Evolutionary conservation across 345 rosid species (phyloP), one percentile per base, ranked within the genome.

Genomic region (Reutealis trisperma): DNA sequence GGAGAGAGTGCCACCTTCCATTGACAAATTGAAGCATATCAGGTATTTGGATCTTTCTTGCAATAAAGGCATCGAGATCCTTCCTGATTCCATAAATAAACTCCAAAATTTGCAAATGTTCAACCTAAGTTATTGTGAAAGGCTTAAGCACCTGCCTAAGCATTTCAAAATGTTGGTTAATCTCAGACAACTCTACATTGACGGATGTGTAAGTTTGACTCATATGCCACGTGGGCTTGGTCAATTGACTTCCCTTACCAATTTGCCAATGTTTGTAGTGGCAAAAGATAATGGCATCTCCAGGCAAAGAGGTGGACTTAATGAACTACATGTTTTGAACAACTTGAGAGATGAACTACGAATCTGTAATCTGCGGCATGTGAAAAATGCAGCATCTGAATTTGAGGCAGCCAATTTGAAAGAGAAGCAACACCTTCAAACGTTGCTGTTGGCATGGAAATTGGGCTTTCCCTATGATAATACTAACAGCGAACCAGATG

Each of bases 171-270:
- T 27, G 30, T 27, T 27, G 30, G 30, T 27, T 27, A 27, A 61
- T 25, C 76, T 73, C 7, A 51, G 22, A 74, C 69, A 47, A 61
- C 57, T 2, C 75, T 76, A 21, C 9, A 22, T 37, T 44, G 9
- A 0, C 1, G 16, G 0, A 1, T 73, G 76, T 62, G 0, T 3
- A n/a, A 8, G 37, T 15, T 41, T 73, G 76, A 59, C 67, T 42
- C 55, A 61, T 24, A 73, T 73, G 76, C 76, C 76, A 5, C 66
- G 19, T 1, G 54, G 34, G 66, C 22, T 42, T 42, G 76, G 67
- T 1, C 18, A 59, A 27, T 1, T 27, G 30, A 27, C 30, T 27
- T 27, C 30, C 30, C 30, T 27, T 27, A 27, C 1, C 1, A 27
- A 27, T 27, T 27, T 27, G 30, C 30, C 30, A 1, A 27, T 27